phyloP scores from a whole-genome alignment of 2,329 filamentous ascomycete species.

The Stemphylium lycopersici region DNA sequence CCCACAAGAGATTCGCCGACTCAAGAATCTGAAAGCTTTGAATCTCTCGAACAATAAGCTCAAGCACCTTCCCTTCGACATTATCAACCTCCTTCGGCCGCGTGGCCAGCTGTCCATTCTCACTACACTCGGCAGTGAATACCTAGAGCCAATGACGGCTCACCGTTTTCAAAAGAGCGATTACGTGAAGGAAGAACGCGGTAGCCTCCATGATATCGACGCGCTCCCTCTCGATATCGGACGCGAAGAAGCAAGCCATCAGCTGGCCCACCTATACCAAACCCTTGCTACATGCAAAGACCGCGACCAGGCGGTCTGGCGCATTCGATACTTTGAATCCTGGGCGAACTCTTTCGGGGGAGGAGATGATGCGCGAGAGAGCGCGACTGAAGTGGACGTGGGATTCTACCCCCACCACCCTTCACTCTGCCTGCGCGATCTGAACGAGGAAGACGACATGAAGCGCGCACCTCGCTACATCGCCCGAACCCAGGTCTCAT shows the following conservation, averaged over 20 bases:
- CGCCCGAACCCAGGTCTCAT: conserved; percentile 26
- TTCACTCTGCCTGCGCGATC: neutral
- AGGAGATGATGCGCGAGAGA: neutral
- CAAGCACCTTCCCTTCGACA: conserved; percentile 32
- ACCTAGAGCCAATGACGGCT: conserved; percentile 19
- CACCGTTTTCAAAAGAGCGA: conserved; percentile 2
- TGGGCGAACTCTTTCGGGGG: conserved; percentile 16
- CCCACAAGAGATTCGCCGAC: conserved; percentile 31
- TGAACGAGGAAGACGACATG: neutral
- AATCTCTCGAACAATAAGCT: conserved; percentile 35
- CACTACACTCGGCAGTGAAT: conserved; percentile 23
- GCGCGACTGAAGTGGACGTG: neutral
- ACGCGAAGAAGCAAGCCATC: conserved; percentile 6
- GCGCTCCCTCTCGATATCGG: conserved; percentile 1
- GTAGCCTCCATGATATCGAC: neutral
- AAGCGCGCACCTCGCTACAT: conserved; percentile 18
- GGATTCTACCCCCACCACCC: conserved; percentile 22
- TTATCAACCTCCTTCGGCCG: conserved; percentile 27
- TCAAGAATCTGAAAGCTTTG: conserved; percentile 27
- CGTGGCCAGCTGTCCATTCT: conserved; percentile 21
- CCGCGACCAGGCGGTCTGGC: conserved; percentile 21
- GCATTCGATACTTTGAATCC: conserved; percentile 23
- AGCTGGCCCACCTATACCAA: conserved; percentile 13
- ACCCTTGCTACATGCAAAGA: conserved; percentile 11
- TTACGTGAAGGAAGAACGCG: neutral